Evolutionary conservation across 257 asterid genomes (phyloP).

Genomic region (Capsicum chinense): DNA sequence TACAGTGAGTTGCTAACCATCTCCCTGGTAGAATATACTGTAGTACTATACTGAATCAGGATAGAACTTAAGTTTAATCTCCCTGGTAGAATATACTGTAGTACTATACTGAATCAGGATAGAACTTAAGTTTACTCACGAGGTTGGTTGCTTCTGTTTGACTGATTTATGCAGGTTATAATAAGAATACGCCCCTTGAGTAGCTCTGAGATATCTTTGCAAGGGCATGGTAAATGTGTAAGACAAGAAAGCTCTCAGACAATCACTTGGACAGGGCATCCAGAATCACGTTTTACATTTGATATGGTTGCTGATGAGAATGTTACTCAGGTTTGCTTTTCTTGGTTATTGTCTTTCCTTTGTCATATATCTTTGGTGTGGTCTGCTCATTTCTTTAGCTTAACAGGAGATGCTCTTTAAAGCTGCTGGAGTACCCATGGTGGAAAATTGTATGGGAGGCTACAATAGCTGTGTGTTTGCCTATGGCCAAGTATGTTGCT

Average conservation of each 20-base stretch:
- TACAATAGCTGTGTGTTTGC: slow-evolving; percentile 99
- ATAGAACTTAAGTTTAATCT: background rate
- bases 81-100: background rate
- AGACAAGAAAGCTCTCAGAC: slow-evolving; percentile 88
- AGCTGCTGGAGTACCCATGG: slow-evolving; percentile 93
- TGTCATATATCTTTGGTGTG: background rate
- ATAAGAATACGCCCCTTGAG: slow-evolving; percentile 86
- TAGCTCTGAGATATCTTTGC: slow-evolving; percentile 71
- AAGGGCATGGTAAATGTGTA: slow-evolving; percentile 75
- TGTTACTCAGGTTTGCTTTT: slow-evolving; percentile 75
- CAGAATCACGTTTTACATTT: slow-evolving; percentile 86
- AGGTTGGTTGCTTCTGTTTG: slow-evolving; percentile 17
- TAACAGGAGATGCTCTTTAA: slow-evolving; percentile 87
- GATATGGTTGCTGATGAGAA: slow-evolving; percentile 91
- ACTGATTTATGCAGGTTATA: slow-evolving; percentile 61
- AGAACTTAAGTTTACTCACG: background rate
- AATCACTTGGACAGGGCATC: slow-evolving; percentile 89
- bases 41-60: background rate
- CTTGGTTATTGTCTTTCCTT: background rate
- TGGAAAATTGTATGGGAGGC: slow-evolving; percentile 95
- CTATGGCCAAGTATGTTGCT: slow-evolving; percentile 84
- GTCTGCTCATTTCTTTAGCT: slow-evolving; percentile 31
- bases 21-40: background rate
- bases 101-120: background rate
- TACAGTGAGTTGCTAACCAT: background rate